Conservation (phyloP, 352 stramenopile genomes). For the Phytophthora uliginosa region DNA sequence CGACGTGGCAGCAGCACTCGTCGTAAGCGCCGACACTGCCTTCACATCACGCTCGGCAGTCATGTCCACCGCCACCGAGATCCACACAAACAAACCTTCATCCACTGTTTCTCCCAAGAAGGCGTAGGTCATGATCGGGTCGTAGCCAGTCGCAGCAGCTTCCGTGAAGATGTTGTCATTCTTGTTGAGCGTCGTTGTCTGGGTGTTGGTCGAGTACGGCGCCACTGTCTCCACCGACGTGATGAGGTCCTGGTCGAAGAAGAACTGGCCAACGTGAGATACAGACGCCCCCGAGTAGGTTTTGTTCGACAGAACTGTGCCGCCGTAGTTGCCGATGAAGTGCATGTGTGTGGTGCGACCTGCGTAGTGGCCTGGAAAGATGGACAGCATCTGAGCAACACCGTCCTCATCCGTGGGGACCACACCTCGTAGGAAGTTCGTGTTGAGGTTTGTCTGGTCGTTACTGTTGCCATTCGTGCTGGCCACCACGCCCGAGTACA, state of each 20-base stretch:
- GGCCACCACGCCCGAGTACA: constrained; percentile 39
- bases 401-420: constrained; percentile 31
- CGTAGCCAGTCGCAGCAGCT: constrained; percentile 15
- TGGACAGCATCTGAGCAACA: constrained; percentile 34
- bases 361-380: constrained; percentile 35
- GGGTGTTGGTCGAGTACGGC: constrained; percentile 27
- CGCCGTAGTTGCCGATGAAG: constrained; percentile 29
- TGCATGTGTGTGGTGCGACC: constrained; percentile 33
- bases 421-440: constrained; percentile 34
- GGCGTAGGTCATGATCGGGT: constrained; percentile 28
- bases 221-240: constrained; percentile 16
- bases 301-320: constrained; percentile 28
- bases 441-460: constrained; percentile 26
- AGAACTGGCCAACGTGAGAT: constrained; percentile 36
- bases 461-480: constrained; percentile 30
- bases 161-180: constrained; percentile 13
- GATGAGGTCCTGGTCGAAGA: constrained; percentile 39
- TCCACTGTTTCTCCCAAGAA: constrained; percentile 11
- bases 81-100: constrained; percentile 24
- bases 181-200: constrained; percentile 27
- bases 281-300: constrained; percentile 36
- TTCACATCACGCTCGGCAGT: constrained; percentile 10
- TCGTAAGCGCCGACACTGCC: constrained; percentile 9
- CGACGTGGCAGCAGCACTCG: not conserved
- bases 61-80: constrained; percentile 28